Evolutionary conservation across 306 rosid species (phyloP), one percentile per base, ranked within the genome.

Genomic region (Gastrolobium villosum): DNA sequence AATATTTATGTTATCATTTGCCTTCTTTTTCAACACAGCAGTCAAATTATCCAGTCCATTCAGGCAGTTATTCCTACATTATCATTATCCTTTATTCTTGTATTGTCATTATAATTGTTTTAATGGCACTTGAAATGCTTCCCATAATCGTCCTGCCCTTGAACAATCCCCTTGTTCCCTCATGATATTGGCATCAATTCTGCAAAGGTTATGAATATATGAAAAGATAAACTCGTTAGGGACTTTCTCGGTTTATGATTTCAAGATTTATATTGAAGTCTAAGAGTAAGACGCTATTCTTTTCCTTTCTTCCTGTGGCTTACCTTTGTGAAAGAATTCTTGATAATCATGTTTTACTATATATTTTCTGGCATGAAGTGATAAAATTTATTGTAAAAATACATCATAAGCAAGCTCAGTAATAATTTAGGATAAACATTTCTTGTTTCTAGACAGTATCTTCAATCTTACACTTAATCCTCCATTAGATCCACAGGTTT

Each of bases 401-500:
- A 30, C 14, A 20, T 57, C 48, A 50, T 26, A 74, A 32, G 73
- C 40, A 50, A 65, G 39, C 39, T 68, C 72, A 50, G 74, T 7
- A 74, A 74, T 75, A 40, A 78, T 37, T 46, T 62, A 2, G 56
- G 70, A 70, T 28, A 15, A 26, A 13, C 31, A 39, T 65, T 37
- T 72, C 13, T 69, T 44, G 65, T 68, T 77, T 72, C 56, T 52
- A 26, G 70, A 66, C 50, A 46, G 43, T 34, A 70, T 54, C 64
- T 54, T 66, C 64, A 43, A 77, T 79, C 77, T 83, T 49, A 76
- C 81, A 64, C 37, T 76, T 70, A 10, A 5, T 79, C 81, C 79
- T 74, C 72, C 68, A 74, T 69, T 73, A 94, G 98, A 80, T 89
- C 82, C 82, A 73, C 86, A 70, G 98, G 97, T 78, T 82, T 95